A percentile compares a stretch with the other conserved stretches of the same genome.
These are phyloP conservation scores for Brassica incana DNA, from an alignment of 345 rosid species.

Conservation along the genomic window DNA sequence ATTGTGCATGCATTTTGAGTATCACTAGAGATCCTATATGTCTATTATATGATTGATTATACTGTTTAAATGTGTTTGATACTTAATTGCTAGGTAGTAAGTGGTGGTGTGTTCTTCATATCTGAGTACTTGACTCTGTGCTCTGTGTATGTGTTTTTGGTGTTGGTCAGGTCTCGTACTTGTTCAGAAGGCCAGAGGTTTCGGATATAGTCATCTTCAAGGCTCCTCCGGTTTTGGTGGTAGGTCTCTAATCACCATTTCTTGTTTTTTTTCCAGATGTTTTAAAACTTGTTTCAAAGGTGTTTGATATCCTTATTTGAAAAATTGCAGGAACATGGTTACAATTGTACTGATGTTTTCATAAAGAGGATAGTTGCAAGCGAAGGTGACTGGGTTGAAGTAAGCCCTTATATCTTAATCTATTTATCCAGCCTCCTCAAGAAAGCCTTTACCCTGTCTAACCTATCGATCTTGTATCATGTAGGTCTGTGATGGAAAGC, in stretches of 20 bases:
- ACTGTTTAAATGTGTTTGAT: background rate
- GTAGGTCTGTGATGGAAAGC: slow-evolving; percentile 71
- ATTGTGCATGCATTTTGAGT: background rate
- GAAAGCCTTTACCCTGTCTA: background rate
- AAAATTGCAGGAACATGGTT: slow-evolving; percentile 60
- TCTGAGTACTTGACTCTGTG: background rate
- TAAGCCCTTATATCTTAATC: slow-evolving; percentile 44
- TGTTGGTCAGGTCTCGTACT: slow-evolving; percentile 65
- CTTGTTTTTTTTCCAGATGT: background rate
- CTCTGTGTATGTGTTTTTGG: background rate
- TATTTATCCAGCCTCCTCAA: background rate
- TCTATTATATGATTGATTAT: background rate
- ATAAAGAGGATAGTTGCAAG: slow-evolving; percentile 91
- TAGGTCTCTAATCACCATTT: slow-evolving; percentile 8
- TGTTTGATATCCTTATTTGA: slow-evolving; percentile 25
- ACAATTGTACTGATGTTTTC: slow-evolving; percentile 63
- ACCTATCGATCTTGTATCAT: slow-evolving; percentile 20
- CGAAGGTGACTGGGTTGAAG: slow-evolving; percentile 86
- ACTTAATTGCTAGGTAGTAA: background rate
- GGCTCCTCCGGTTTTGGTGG: slow-evolving; percentile 85
- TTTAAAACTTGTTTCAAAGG: background rate
- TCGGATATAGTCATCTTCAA: slow-evolving; percentile 81
- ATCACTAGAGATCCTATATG: background rate
- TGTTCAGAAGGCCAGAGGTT: slow-evolving; percentile 82
- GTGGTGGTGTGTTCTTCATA: background rate